Base-by-base conservation (phyloP, 306 rosid species). In the Dicorynia guianensis region DNA sequence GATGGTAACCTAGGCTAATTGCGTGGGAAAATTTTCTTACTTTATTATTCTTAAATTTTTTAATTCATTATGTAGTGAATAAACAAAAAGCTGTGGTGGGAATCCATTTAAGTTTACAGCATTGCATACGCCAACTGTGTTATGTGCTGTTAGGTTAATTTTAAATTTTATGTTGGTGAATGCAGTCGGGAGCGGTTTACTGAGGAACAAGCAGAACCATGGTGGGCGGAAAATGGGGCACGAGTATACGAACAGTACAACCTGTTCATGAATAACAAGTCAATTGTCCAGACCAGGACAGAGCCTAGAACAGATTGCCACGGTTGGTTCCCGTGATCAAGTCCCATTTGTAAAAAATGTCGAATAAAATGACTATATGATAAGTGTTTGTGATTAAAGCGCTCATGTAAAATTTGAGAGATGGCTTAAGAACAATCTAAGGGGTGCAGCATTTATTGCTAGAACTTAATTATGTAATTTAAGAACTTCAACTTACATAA, bases 171-270 rank as follows among this genome's bases (percentile, higher is more conserved):
- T 15, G 12, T 42, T 80, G 76, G 40, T 76, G 57, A 82, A 42
- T 89, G 86, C 89, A 92, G 98, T 81, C 97, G 98, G 63, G 92
- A 92, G 84, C 91, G 99, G 77, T 95, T 95, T 74, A 95, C 93
- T 38, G 97, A 95, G 86, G 92, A 89, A 75, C 96, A 95, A 80
- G 99, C 99, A 75, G 97, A 92, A 83, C 90, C 83, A 67, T 90
- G 99, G 99, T 95, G 99, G 99, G 92, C 97, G 12, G 99, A 89
- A 81, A 95, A 95, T 63, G 92, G 97, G 0, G 87, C 81, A 49
- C 90, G 99, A 76, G 99, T 95, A 7, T 86, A 92, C 17, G 96
- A 92, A 80, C 89, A 85, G 65, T 95, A 95, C 82, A 87, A 95
- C 25, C 97, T 90, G 59, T 91, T 90, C 40, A 82, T 81, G 85